These are phyloP conservation scores for Annulohypoxylon moriforme DNA, from an alignment of 495 filamentous ascomycete genomes.

Conservation along the genomic window DNA sequence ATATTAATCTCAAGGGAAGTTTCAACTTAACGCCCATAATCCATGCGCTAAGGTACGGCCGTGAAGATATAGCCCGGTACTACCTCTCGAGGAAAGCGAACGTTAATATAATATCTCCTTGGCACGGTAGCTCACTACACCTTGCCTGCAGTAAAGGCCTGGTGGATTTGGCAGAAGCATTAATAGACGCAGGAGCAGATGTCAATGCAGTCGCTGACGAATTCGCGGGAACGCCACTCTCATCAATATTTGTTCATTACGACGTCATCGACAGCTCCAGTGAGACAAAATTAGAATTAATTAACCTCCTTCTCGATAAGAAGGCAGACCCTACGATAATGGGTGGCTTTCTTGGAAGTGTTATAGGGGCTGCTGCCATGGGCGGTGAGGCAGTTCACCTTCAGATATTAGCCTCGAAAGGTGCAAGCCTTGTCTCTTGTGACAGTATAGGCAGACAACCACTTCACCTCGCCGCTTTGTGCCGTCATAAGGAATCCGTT, in stretches of 20 bases:
- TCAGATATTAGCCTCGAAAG: conserved; percentile 24
- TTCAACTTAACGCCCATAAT: not conserved
- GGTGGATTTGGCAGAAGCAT: too few relatives aligned
- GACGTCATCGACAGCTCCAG: too few relatives aligned
- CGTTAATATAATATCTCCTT: conserved; percentile 15
- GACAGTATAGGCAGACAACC: conserved; percentile 32
- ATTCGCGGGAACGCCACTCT: not conserved
- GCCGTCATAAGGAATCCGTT: conserved; percentile 14
- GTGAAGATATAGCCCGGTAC: not conserved
- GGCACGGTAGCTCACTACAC: conserved; percentile 22
- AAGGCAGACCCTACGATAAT: conserved; percentile 21
- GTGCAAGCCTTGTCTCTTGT: not conserved
- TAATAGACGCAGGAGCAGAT: not conserved
- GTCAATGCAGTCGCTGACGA: not conserved
- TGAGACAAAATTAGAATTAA: not conserved
- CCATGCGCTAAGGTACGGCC: not conserved
- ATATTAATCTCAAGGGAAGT: not conserved
- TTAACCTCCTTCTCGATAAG: conserved; percentile 29
- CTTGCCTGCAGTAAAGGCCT: conserved; percentile 9
- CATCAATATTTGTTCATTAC: not conserved
- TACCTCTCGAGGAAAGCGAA: not conserved
- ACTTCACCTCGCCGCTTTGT: conserved; percentile 25
- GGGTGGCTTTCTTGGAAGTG: conserved; percentile 22
- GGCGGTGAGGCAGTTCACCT: conserved; percentile 3
- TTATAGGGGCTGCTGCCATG: conserved; percentile 1